phyloP scores from a whole-genome alignment of 202 grass and related monocot genomes.

The Dendrocalamus latiflorus region DNA sequence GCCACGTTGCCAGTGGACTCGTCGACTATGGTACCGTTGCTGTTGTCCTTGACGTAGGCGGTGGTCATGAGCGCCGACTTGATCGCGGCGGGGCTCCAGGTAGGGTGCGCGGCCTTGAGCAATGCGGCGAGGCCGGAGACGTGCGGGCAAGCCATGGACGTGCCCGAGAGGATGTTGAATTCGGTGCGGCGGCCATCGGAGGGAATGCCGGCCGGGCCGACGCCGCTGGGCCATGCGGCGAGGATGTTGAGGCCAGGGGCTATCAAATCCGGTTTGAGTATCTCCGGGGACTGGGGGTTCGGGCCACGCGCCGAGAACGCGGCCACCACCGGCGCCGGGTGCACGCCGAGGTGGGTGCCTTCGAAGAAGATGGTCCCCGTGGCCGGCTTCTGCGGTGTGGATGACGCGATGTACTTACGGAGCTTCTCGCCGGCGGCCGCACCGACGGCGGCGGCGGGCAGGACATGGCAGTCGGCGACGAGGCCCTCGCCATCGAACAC shows the following conservation, averaged over 20 bases:
- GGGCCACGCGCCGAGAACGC: constrained; percentile 86
- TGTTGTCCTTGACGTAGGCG: too few species aligned
- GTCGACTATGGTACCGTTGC: too few species aligned
- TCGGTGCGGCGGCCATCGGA: constrained; percentile 59
- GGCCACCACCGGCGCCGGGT: constrained; percentile 77
- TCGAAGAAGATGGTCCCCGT: constrained; percentile 75
- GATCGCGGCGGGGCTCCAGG: constrained; percentile 72
- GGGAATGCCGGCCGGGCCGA: constrained; percentile 73
- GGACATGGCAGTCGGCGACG: constrained; percentile 87
- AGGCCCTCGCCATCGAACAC: constrained; percentile 91
- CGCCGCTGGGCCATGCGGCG: constrained; percentile 70
- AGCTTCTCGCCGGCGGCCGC: constrained; percentile 57
- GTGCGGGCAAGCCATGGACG: constrained; percentile 96
- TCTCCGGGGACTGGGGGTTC: constrained; percentile 78
- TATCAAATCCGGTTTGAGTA: constrained; percentile 80
- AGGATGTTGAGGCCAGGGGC: constrained; percentile 91
- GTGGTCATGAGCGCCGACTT: too few species aligned
- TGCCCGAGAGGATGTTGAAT: constrained; percentile 95
- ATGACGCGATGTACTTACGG: constrained; percentile 64
- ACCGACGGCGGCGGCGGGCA: constrained; percentile 71
- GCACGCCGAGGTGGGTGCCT: constrained; percentile 78
- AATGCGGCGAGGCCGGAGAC: constrained; percentile 79
- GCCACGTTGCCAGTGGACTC: too few species aligned
- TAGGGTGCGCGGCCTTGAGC: constrained; percentile 84
- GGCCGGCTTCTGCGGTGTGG: constrained; percentile 41